These are phyloP conservation scores for Taxillus chinensis DNA, from an alignment of 164 flowering plant species.

Conservation along the genomic window DNA sequence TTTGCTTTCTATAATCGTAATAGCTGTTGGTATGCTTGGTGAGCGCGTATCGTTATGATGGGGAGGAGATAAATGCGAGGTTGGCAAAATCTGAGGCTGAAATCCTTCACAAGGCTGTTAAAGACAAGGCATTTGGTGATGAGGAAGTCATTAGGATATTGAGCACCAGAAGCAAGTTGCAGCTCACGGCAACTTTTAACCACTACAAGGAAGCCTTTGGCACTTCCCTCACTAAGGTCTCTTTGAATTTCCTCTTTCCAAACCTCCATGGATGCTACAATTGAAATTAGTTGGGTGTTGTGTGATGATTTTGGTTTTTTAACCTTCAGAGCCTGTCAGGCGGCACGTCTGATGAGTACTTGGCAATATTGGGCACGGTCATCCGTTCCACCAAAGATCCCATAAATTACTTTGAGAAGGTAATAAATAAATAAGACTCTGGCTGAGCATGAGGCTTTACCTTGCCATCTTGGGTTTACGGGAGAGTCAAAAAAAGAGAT, in stretches of 20 bases:
- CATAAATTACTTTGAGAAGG: constrained; percentile 2
- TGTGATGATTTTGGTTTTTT: background rate
- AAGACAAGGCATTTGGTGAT: background rate
- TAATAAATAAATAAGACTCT: background rate
- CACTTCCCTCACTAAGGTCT: constrained; percentile 3
- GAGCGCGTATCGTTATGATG: background rate
- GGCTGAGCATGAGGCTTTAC: no score
- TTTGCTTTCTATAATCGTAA: background rate
- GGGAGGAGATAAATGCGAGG: background rate
- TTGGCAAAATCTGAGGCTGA: constrained; percentile 1
- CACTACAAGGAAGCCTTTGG: constrained; percentile 2
- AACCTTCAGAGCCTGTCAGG: background rate
- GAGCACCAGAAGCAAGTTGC: constrained; percentile 2
- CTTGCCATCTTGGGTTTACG: no score
- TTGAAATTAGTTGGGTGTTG: background rate
- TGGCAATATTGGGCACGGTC: background rate
- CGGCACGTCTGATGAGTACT: background rate
- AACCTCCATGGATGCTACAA: background rate
- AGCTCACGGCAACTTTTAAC: constrained; percentile 1
- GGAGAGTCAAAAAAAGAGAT: no score
- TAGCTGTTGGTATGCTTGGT: constrained; percentile 1
- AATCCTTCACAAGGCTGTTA: background rate
- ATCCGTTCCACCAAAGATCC: background rate
- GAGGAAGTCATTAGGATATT: constrained; percentile 1
- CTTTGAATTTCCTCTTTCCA: background rate